These are phyloP conservation scores for Coemansia sp. DNA, from an alignment of 192 early-diverging fungal species.

Conservation along the genomic window DNA sequence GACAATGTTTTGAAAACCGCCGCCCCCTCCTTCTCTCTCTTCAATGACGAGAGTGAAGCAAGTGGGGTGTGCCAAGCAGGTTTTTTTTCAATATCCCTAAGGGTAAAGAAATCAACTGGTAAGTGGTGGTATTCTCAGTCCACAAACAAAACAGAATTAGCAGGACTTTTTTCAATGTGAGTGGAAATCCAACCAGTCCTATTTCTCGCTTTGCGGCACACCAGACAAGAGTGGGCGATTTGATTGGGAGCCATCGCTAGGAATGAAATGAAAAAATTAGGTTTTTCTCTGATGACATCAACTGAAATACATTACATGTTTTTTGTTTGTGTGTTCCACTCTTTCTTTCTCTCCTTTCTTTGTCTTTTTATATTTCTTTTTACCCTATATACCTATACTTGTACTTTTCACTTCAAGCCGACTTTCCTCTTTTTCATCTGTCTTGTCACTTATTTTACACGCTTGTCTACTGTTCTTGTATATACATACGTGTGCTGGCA, in stretches of 20 bases:
- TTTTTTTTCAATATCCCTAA: too few relatives aligned
- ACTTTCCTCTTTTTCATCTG: not conserved
- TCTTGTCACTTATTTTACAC: not conserved
- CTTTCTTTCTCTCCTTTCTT: not conserved
- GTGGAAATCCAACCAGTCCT: too few relatives aligned
- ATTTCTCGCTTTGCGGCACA: not conserved
- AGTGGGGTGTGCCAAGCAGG: too few relatives aligned
- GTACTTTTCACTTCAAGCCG: too few relatives aligned
- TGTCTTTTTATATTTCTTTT: not conserved
- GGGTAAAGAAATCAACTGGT: too few relatives aligned
- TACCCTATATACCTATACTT: not conserved
- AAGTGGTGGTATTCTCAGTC: too few relatives aligned
- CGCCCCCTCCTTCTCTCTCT: too few relatives aligned
- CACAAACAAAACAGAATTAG: too few relatives aligned
- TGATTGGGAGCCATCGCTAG: not conserved
- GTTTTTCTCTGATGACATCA: not conserved
- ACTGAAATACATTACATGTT: too few relatives aligned
- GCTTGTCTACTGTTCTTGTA: not conserved
- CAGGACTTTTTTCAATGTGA: too few relatives aligned
- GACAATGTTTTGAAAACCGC: not conserved
- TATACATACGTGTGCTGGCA: too few relatives aligned
- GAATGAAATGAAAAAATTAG: not conserved
- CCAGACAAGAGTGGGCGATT: not conserved
- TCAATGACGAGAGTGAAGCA: too few relatives aligned
- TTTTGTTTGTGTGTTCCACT: not conserved